phyloP scores from a whole-genome alignment of 2,329 filamentous ascomycete genomes.

The Dryadomyces quercus-mongolicae region DNA sequence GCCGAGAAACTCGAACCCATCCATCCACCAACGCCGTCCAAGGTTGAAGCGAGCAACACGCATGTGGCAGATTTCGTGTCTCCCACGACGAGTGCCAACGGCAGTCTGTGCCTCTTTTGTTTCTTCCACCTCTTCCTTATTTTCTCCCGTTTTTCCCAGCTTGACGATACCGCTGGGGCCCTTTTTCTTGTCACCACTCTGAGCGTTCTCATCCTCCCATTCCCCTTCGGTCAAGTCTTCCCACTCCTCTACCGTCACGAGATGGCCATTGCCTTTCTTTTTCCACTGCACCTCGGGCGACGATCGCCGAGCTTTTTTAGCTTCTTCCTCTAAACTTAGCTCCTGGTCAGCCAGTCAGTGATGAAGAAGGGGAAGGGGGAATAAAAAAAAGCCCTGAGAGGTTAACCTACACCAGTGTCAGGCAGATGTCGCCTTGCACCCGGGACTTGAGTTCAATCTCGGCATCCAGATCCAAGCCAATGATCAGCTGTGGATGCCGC shows the following conservation, averaged over 20 bases:
- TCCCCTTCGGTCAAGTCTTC: not conserved
- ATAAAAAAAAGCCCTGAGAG: not conserved
- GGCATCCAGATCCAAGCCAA: slow-evolving; percentile 52
- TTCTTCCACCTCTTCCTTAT: not conserved
- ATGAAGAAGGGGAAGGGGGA: not conserved
- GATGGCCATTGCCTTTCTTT: slow-evolving; percentile 4
- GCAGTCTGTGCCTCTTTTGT: not conserved
- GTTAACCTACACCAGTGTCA: slow-evolving; percentile 51
- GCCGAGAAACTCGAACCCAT: slow-evolving; percentile 7
- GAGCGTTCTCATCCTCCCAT: not conserved
- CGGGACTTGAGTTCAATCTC: slow-evolving; percentile 72
- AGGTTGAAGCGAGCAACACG: slow-evolving; percentile 9
- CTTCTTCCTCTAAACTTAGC: slow-evolving; percentile 7
- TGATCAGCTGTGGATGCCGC: slow-evolving; percentile 14
- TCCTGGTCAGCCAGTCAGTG: slow-evolving; percentile 1
- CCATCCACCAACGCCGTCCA: slow-evolving; percentile 11
- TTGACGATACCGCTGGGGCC: not conserved
- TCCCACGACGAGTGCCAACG: not conserved
- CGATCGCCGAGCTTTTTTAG: slow-evolving; percentile 1
- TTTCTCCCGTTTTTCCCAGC: not conserved
- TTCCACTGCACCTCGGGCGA: slow-evolving; percentile 9
- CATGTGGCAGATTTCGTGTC: slow-evolving; percentile 8
- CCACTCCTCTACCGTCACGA: slow-evolving; percentile 4
- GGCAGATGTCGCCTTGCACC: slow-evolving; percentile 62
- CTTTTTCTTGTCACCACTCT: not conserved